These are phyloP conservation scores for Saksenaea vasiformis DNA, from an alignment of 371 early-diverging fungal genomes.

Conservation along the genomic window DNA sequence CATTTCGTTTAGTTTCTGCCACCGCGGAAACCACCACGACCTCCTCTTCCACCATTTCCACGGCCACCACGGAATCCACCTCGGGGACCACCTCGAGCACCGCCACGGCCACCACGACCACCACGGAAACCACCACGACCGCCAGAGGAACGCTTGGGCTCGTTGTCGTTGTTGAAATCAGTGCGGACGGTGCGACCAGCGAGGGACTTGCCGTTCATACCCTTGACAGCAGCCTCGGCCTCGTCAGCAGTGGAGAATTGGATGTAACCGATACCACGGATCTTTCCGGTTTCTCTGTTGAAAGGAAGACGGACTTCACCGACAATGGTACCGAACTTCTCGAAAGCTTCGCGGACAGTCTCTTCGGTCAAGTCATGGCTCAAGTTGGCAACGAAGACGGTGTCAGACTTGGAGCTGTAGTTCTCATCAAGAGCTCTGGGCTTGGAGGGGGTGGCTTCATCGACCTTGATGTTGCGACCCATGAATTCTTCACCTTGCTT, in stretches of 20 bases:
- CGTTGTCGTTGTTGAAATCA: constrained; percentile 56
- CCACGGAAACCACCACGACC: constrained; percentile 45
- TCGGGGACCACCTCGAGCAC: constrained; percentile 49
- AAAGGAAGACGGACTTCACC: constrained; percentile 67
- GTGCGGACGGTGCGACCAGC: constrained; percentile 72
- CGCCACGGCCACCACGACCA: constrained; percentile 47
- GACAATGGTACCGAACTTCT: constrained; percentile 83
- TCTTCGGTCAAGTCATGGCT: constrained; percentile 90
- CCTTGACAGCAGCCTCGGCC: constrained; percentile 69
- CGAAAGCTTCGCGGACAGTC: constrained; percentile 84
- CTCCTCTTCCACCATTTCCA: constrained; percentile 14
- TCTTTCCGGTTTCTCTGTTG: constrained; percentile 63
- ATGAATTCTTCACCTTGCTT: constrained; percentile 69
- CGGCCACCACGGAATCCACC: constrained; percentile 44
- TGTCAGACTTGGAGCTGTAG: constrained; percentile 54
- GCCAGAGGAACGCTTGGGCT: constrained; percentile 44
- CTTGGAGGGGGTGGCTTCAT: constrained; percentile 40
- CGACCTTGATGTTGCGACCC: constrained; percentile 68
- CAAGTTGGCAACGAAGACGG: constrained; percentile 94
- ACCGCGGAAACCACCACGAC: constrained; percentile 29
- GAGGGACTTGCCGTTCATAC: constrained; percentile 67
- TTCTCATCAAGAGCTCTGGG: constrained; percentile 38
- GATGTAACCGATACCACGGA: constrained; percentile 79
- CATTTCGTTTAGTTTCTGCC: constrained; percentile 1
- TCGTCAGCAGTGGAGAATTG: constrained; percentile 61